Evolutionary conservation across 2,329 filamentous ascomycete genomes (phyloP).

Genomic region (Periconia digitata): DNA sequence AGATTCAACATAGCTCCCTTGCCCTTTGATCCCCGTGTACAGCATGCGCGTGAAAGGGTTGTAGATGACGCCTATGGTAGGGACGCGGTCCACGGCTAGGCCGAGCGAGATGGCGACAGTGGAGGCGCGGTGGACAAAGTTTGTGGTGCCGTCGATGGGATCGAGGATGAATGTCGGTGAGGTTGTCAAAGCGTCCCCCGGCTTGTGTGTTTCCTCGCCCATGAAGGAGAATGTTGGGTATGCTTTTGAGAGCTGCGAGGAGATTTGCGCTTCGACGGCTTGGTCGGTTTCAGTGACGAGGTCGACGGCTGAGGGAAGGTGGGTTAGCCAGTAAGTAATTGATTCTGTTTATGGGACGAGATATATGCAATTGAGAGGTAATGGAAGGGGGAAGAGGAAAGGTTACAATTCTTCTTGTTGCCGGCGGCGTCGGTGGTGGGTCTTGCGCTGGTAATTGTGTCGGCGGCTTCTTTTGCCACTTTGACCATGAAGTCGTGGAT

Average conservation of each 20-base stretch:
- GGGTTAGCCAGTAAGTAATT: no score
- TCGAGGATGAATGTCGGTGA: constrained; percentile 74
- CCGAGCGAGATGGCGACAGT: constrained; percentile 77
- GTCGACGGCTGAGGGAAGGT: constrained; percentile 52
- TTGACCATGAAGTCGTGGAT: constrained; percentile 52
- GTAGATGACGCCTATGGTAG: constrained; percentile 74
- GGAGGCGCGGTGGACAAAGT: constrained; percentile 77
- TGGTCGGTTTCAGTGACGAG: constrained; percentile 66
- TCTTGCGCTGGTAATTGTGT: constrained; percentile 49
- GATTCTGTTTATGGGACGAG: not conserved
- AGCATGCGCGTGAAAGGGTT: constrained; percentile 73
- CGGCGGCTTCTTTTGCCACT: constrained; percentile 49
- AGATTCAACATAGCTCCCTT: constrained; percentile 58
- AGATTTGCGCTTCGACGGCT: constrained; percentile 62
- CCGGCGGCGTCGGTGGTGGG: constrained; percentile 46
- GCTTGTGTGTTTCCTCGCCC: constrained; percentile 66
- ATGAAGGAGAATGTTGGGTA: constrained; percentile 58
- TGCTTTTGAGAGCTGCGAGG: constrained; percentile 49
- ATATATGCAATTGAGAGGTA: not conserved
- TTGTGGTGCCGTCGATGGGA: constrained; percentile 80
- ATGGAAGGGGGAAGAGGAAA: not conserved
- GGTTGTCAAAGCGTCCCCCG: constrained; percentile 63
- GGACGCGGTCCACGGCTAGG: constrained; percentile 62
- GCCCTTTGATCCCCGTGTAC: constrained; percentile 68
- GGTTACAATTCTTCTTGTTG: constrained; percentile 52